Base-by-base conservation (phyloP, 78 protist species). In the Monosiga brevicollis region DNA sequence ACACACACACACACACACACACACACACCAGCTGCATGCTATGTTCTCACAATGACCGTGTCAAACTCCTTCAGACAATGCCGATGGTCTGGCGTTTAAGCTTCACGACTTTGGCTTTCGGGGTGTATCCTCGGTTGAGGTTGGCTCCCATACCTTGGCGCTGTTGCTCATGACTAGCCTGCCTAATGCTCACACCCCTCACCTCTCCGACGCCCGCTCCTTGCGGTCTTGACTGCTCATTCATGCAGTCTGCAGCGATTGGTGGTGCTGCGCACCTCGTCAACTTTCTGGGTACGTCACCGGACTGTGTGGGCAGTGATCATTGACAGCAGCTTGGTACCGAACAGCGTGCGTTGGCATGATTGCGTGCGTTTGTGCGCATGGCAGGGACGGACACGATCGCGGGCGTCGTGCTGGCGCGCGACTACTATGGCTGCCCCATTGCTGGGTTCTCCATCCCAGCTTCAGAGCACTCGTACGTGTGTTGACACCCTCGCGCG, bases 381-480 rank as follows among this genome's bases (percentile, higher is more conserved):
- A n/a, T n/a, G n/a, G n/a, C n/a, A n/a, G n/a, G n/a, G n/a, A 77
- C 89, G 32, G 89, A 86, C 82, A 79, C 84, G 20, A 62, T 86
- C 26, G 74, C 71, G 36, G 89, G 83, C n/a, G 38, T 78, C 40
- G 1, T 77, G 40, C 1, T n/a, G 25, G 80, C 80, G 38, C 80
- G 80, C 9, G 70, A 80, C 34, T 80, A 80, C 77, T 80, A 80
- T 37, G 54, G 37, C 2, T 22, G 36, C 38, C 25, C 1, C 37
- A 38, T 42, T n/a, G 49, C 84, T 10, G 89, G 83, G 2, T 54
- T 49, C 49, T 76, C 83, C 54, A 43, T 87, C 23, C 90, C 90
- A 0, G 90, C 90, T 24, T 39, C 86, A 26, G 90, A 87, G 86
- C 90, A 87, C 79, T 55, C n/a, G n/a, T n/a, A n/a, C n/a, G n/a